A percentile compares a stretch with the other conserved stretches of the same genome.
These are phyloP conservation scores for Podospora fimiseda DNA, from an alignment of 495 filamentous ascomycete species.

Conservation along the genomic window DNA sequence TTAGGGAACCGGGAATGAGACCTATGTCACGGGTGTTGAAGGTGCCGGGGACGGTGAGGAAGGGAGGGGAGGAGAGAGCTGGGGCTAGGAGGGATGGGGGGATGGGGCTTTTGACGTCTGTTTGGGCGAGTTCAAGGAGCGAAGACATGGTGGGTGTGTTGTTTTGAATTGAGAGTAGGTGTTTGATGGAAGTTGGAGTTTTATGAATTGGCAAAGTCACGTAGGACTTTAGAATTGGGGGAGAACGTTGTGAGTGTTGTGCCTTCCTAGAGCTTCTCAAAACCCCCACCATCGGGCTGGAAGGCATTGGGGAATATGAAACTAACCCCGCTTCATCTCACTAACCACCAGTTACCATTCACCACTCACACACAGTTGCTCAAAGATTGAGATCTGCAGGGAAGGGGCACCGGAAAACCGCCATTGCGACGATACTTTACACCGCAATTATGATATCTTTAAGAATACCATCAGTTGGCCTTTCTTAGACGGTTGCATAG, in stretches of 20 bases:
- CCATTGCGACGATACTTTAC: too few relatives aligned
- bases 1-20: conserved; percentile 5
- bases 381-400: not conserved
- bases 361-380: not conserved
- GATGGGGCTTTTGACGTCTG: conserved; percentile 31
- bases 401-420: too few relatives aligned
- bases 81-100: conserved; percentile 19
- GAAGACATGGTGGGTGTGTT: not conserved
- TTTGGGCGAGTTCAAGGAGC: conserved; percentile 26
- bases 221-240: too few relatives aligned
- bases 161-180: not conserved
- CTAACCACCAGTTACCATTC: not conserved
- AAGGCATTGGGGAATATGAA: too few relatives aligned
- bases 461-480: too few relatives aligned
- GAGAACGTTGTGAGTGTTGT: too few relatives aligned
- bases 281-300: not conserved
- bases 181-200: too few relatives aligned
- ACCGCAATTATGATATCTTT: too few relatives aligned
- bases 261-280: not conserved
- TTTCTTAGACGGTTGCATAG: too few relatives aligned
- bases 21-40: conserved; percentile 43
- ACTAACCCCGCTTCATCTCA: not conserved
- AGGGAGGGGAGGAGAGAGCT: conserved; percentile 42
- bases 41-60: conserved; percentile 45
- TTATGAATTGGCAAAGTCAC: too few relatives aligned